Conservation (phyloP, 805 yeast species). For the Cyberlindnera sargentensis region DNA sequence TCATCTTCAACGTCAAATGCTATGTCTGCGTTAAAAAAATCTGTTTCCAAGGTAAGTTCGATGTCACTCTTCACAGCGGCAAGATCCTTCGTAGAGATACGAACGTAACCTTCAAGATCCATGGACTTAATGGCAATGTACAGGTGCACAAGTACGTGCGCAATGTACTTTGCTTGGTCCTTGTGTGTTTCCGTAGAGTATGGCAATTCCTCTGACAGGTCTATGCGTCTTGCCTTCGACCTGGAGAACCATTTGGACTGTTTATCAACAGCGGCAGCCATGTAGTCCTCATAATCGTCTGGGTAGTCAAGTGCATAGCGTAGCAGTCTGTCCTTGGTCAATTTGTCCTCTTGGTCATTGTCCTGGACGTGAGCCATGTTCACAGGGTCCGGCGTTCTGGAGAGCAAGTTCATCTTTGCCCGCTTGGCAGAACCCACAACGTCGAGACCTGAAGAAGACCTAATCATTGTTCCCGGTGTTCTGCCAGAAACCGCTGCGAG, state of each 20-base stretch:
- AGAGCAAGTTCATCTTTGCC: conserved; percentile 4
- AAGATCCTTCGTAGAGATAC: conserved; percentile 62
- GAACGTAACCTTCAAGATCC: conserved; percentile 66
- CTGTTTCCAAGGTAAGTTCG: conserved; percentile 49
- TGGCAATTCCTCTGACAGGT: conserved; percentile 46
- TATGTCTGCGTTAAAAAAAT: conserved; percentile 35
- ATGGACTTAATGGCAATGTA: conserved; percentile 70
- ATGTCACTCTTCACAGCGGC: conserved; percentile 35
- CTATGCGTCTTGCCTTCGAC: conserved; percentile 26
- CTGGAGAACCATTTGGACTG: conserved; percentile 34
- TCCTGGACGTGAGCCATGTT: conserved; percentile 2
- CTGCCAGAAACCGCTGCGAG: conserved; percentile 2
- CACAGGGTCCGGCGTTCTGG: conserved; percentile 23
- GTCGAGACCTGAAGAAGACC: conserved; percentile 16
- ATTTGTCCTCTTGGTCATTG: conserved; percentile 7
- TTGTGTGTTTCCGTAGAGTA: conserved; percentile 61
- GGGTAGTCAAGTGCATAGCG: conserved; percentile 50
- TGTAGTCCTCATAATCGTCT: conserved; percentile 29
- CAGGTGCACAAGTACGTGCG: conserved; percentile 74
- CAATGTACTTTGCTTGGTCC: conserved; percentile 66
- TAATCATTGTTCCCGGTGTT: conserved; percentile 1
- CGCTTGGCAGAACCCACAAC: conserved; percentile 4
- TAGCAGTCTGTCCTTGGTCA: conserved; percentile 25
- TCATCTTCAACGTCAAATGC: conserved; percentile 30
- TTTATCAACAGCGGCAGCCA: conserved; percentile 24